Evolutionary conservation across 192 early-diverging fungal species (phyloP).

Genomic region (Piromyces sp.): DNA sequence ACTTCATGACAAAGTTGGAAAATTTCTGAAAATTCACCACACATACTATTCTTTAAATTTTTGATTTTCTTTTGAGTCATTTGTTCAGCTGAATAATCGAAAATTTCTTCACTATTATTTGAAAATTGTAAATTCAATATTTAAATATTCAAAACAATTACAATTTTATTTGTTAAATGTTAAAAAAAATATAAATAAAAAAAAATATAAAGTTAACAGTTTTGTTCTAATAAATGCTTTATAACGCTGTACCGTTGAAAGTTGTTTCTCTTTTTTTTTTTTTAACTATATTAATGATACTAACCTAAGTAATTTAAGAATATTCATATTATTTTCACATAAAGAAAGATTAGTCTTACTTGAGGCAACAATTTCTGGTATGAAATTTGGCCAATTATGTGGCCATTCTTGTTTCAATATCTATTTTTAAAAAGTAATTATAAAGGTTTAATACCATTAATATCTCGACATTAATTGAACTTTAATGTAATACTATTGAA

Average conservation of each 20-base stretch:
- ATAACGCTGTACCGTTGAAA: too few species aligned
- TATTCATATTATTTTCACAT: slow-evolving; percentile 99
- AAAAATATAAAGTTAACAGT: too few species aligned
- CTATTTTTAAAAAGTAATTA: slow-evolving; percentile 21
- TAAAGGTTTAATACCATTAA: too few species aligned
- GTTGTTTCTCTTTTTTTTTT: too few species aligned
- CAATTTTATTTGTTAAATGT: not conserved
- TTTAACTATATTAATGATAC: not conserved
- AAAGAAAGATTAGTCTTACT: slow-evolving; percentile 77
- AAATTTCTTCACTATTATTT: slow-evolving; percentile 98
- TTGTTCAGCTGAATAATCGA: slow-evolving; percentile 95
- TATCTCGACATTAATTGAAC: too few species aligned
- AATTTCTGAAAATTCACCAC: slow-evolving; percentile 84
- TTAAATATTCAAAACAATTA: too few species aligned
- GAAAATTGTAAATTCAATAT: too few species aligned
- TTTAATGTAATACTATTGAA: too few species aligned
- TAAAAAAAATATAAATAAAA: not conserved
- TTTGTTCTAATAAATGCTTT: too few species aligned
- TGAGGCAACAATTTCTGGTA: slow-evolving; percentile 92
- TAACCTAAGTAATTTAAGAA: slow-evolving; percentile 87
- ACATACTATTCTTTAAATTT: slow-evolving; percentile 88
- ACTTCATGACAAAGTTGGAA: slow-evolving; percentile 89
- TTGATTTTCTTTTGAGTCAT: slow-evolving; percentile 92
- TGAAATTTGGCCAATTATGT: slow-evolving; percentile 95
- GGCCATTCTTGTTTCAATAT: slow-evolving; percentile 99